Evolutionary conservation across 805 yeast genomes (phyloP).

Genomic region (Wickerhamomyces tratensis): DNA sequence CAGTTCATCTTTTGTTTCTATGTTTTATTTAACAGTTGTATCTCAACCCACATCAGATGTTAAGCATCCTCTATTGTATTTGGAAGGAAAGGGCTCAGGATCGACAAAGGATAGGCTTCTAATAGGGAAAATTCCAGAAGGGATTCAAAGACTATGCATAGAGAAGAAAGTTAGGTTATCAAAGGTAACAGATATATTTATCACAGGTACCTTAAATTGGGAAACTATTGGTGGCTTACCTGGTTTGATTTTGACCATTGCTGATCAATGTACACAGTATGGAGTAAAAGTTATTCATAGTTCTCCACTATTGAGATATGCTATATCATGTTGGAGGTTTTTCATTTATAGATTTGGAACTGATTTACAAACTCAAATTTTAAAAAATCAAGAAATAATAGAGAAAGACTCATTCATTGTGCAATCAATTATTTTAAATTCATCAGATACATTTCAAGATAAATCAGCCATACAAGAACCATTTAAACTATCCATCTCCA

Average conservation of each 20-base stretch:
- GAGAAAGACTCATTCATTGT: neutral
- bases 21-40: slow-evolving; percentile 43
- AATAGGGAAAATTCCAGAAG: slow-evolving; percentile 80
- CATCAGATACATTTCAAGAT: neutral
- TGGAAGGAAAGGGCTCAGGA: slow-evolving; percentile 26
- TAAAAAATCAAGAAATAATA: slow-evolving; percentile 10
- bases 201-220: slow-evolving; percentile 80
- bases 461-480: neutral
- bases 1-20: slow-evolving; percentile 10
- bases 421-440: no score
- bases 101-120: slow-evolving; percentile 36
- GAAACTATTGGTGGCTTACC: slow-evolving; percentile 84
- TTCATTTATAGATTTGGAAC: slow-evolving; percentile 78
- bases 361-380: slow-evolving; percentile 27
- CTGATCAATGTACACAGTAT: slow-evolving; percentile 59
- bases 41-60: slow-evolving; percentile 58
- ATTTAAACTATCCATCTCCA: no score
- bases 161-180: slow-evolving; percentile 50
- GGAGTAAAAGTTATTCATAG: slow-evolving; percentile 47
- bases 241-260: slow-evolving; percentile 72
- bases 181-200: slow-evolving; percentile 53
- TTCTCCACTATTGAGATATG: slow-evolving; percentile 36
- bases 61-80: slow-evolving; percentile 42
- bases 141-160: slow-evolving; percentile 67
- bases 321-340: slow-evolving; percentile 75